Conservation (phyloP, 2,329 filamentous ascomycete species). For the Diaporthe caulivora region DNA sequence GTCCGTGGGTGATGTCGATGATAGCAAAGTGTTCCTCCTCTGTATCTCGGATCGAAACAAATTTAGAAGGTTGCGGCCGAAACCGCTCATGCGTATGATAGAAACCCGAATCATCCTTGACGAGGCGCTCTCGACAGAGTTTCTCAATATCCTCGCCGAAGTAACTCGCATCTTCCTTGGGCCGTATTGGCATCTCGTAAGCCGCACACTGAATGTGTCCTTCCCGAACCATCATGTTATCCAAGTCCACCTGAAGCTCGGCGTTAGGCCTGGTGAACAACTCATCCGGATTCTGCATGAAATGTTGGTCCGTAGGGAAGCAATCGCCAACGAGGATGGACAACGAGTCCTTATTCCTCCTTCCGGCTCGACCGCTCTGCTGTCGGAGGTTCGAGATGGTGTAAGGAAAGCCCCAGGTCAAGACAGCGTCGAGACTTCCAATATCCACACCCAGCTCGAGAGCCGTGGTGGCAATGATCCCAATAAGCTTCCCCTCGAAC, state of each 20-base stretch:
- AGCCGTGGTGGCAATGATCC: conserved; percentile 93
- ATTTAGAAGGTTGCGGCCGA: conserved; percentile 84
- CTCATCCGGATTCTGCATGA: conserved; percentile 96
- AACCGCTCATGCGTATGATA: conserved; percentile 93
- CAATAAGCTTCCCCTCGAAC: conserved; percentile 94
- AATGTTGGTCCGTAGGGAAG: conserved; percentile 93
- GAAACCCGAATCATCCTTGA: conserved; percentile 81
- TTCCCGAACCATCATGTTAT: conserved; percentile 90
- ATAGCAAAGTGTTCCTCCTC: conserved; percentile 94
- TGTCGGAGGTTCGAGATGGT: conserved; percentile 95
- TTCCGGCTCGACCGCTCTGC: conserved; percentile 92
- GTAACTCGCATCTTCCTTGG: conserved; percentile 79
- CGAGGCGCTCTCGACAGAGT: conserved; percentile 80
- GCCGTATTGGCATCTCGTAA: conserved; percentile 91
- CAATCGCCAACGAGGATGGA: conserved; percentile 90
- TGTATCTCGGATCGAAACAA: conserved; percentile 89
- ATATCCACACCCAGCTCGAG: conserved; percentile 96
- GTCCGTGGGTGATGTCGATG: conserved; percentile 85
- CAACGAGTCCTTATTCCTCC: conserved; percentile 92
- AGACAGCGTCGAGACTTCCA: conserved; percentile 90
- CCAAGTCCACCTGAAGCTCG: conserved; percentile 90
- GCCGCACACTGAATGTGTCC: conserved; percentile 97
- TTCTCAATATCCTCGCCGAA: conserved; percentile 81
- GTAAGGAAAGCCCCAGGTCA: conserved; percentile 95
- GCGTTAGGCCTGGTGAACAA: conserved; percentile 93